Conservation (phyloP, 805 yeast species). For the Candida berthetii region DNA sequence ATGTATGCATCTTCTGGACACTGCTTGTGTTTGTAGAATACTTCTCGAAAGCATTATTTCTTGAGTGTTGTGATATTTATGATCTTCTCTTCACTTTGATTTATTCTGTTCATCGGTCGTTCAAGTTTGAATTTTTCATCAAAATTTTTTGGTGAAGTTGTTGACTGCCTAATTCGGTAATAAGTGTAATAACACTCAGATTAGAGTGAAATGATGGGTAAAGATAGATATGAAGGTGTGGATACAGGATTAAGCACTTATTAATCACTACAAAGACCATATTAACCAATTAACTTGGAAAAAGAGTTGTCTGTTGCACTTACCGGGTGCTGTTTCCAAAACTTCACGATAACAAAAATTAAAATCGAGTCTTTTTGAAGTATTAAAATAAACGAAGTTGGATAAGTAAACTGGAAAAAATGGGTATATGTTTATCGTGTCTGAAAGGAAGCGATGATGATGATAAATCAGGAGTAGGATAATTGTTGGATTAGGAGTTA, state of each 20-base stretch:
- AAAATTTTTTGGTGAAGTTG: neutral
- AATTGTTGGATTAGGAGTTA: constrained; percentile 7
- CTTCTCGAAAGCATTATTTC: constrained; percentile 5
- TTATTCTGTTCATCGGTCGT: too few species aligned
- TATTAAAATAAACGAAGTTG: too few species aligned
- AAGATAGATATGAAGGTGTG: too few species aligned
- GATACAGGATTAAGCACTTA: too few species aligned
- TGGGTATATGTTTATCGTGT: constrained; percentile 48
- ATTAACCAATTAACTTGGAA: too few species aligned
- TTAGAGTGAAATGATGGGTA: too few species aligned
- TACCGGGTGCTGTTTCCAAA: too few species aligned
- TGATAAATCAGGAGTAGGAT: constrained; percentile 28
- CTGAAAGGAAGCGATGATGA: constrained; percentile 26
- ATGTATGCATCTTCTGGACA: constrained; percentile 16
- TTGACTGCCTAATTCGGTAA: constrained; percentile 12
- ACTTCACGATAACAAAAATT: too few species aligned
- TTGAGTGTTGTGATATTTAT: neutral
- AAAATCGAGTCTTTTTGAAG: too few species aligned
- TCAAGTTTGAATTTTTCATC: neutral
- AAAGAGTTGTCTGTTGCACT: too few species aligned
- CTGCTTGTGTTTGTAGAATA: neutral
- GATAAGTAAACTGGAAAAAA: too few species aligned
- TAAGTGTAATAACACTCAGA: neutral
- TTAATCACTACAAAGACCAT: too few species aligned
- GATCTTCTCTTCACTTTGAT: neutral